phyloP scores from a whole-genome alignment of 1,139 yeast genomes.

The Lodderomyces beijingensis region DNA sequence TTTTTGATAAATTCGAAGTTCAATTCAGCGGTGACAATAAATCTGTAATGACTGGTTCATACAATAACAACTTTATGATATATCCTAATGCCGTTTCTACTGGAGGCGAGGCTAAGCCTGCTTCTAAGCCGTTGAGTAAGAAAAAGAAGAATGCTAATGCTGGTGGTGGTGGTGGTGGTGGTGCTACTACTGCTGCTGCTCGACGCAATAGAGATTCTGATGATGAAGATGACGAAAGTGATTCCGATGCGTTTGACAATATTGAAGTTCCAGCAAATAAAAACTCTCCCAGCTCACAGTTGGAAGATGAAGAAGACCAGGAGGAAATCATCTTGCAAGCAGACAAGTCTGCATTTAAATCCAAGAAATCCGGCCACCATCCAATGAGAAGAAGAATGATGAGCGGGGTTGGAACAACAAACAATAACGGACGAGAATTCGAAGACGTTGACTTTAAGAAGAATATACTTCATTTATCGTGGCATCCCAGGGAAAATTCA shows the following conservation, averaged over 20 bases:
- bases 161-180: conserved; percentile 14
- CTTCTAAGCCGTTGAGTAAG: conserved; percentile 13
- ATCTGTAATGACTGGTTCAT: conserved; percentile 94
- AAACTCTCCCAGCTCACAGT: conserved; percentile 33
- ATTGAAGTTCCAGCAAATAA: conserved; percentile 33
- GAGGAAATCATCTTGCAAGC: conserved; percentile 86
- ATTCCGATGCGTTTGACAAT: conserved; percentile 36
- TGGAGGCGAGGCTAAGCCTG: conserved; percentile 10
- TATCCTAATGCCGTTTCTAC: conserved; percentile 68
- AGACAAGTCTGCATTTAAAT: conserved; percentile 94
- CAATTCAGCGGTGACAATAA: conserved; percentile 91
- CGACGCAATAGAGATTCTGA: conserved; percentile 15
- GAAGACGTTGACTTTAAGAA: conserved; percentile 92
- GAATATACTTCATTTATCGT: conserved; percentile 90
- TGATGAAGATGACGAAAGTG: conserved; percentile 27
- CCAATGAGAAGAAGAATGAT: conserved; percentile 43
- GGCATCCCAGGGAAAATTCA: conserved; percentile 97
- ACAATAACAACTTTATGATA: conserved; percentile 94
- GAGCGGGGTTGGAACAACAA: conserved; percentile 37
- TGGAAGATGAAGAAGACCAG: conserved; percentile 42
- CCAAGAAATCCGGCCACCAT: conserved; percentile 50
- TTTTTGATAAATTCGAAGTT: conserved; percentile 96
- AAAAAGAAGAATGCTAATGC: conserved; percentile 6
- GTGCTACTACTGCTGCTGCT: no score
- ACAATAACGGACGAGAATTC: conserved; percentile 44